Evolutionary conservation across 2,329 filamentous ascomycete species (phyloP), one percentile per base, ranked within the genome.

Genomic region (Alternaria atra): DNA sequence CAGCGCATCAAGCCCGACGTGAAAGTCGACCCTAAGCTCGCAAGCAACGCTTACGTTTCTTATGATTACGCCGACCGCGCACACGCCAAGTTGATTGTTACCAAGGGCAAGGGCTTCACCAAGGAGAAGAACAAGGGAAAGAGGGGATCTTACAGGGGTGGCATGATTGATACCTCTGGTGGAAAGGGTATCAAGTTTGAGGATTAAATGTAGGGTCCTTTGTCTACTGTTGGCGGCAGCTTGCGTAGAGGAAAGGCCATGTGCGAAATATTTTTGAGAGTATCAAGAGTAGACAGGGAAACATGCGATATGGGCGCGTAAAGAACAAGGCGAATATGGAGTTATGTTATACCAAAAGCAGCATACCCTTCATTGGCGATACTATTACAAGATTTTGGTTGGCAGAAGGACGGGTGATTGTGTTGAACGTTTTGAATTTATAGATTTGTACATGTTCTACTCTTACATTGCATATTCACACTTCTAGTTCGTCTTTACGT

Each of bases 41-140:
- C 88, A 3, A 93, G 90, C 70, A 97, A 98, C 80, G 87, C 87
- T 13, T 98, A 94, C 77, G 85, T 92, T 10, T 85, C 89, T 23
- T 93, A 97, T 77, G 90, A 91, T 65, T 99, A 98, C 81, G 94
- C 94, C 25, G 90, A 95, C 71, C 89, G 89, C 70, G 96, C 96
- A 8, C 92, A 94, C 75, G 87, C 93, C 69, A 94, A 97, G 76
- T 83, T 99, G 65, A 92, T 93, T 50, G 87, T 97, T 39, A 98
- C 94, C 32, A 92, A 91, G 78, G 95, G 95, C 73, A 98, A 97
- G 83, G 93, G 93, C 4, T 99, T 99, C 82, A 98, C 94, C 61
- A 99, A 99, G 85, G 95, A 98, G 84, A 99, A 99, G 89, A 99
- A 99, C 83, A 99, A 99, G 78, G 81, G 82, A 74, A 83, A 83